phyloP scores from a whole-genome alignment of 352 stramenopile genomes.

The Phytophthora palmivora region DNA sequence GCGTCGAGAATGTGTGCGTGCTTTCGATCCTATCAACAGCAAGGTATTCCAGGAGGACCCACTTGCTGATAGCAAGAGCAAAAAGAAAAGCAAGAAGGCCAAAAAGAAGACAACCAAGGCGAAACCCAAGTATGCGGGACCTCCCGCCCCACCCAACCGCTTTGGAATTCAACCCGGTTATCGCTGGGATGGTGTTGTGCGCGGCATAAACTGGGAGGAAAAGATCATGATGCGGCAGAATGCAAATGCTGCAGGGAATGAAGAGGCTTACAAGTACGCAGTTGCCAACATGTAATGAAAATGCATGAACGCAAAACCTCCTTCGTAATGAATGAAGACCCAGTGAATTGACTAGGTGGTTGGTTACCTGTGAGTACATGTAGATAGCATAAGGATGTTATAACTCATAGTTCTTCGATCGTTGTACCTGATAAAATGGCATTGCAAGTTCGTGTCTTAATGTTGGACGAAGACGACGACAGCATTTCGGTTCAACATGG shows the following conservation, averaged over 20 bases:
- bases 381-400: no score
- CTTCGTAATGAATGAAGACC: no score
- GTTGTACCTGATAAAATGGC: no score
- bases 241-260: slow-evolving; percentile 55
- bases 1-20: slow-evolving; percentile 61
- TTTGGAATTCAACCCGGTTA: slow-evolving; percentile 96
- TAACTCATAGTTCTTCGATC: no score
- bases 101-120: slow-evolving; percentile 35
- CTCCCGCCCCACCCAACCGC: slow-evolving; percentile 77
- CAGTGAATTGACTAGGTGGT: no score
- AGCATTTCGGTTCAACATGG: slow-evolving; percentile 19
- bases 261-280: slow-evolving; percentile 84
- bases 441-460: no score
- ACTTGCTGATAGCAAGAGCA: slow-evolving; percentile 40
- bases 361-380: background rate
- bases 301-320: background rate
- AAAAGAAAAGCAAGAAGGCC: slow-evolving; percentile 55
- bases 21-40: slow-evolving; percentile 84
- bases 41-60: slow-evolving; percentile 75
- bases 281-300: slow-evolving; percentile 81
- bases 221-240: slow-evolving; percentile 91
- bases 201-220: slow-evolving; percentile 96
- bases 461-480: background rate
- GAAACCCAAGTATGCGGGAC: slow-evolving; percentile 77
- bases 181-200: slow-evolving; percentile 98